Conservation (phyloP, 176 grass and related monocot species). For the Zizania latifolia region DNA sequence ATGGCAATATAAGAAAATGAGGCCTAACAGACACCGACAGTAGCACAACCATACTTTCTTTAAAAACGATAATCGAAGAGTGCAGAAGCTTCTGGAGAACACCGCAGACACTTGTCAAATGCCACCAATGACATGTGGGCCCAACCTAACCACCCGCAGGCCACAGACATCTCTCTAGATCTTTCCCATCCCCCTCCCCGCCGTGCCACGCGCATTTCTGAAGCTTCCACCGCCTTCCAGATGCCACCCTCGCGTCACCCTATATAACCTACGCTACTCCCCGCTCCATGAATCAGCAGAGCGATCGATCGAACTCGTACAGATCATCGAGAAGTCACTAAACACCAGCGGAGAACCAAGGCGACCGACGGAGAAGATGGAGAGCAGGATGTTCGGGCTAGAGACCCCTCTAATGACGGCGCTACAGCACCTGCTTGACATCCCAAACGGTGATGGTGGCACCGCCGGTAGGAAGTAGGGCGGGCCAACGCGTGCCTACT, state of each 20-base stretch:
- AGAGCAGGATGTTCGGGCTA: conserved; percentile 43
- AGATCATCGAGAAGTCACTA: not conserved
- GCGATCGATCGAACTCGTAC: not conserved
- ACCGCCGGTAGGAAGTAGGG: conserved; percentile 30
- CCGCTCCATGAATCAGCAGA: too few relatives aligned
- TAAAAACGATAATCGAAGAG: too few relatives aligned
- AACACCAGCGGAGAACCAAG: not conserved
- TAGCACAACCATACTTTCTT: too few relatives aligned
- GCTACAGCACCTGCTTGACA: conserved; percentile 56
- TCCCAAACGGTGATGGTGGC: conserved; percentile 40
- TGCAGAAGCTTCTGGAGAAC: too few relatives aligned
- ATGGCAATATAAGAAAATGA: too few relatives aligned
- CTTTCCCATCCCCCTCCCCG: not conserved
- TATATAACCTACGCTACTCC: not conserved
- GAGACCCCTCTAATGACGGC: conserved; percentile 55
- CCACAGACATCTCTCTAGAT: conserved; percentile 15
- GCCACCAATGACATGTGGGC: too few relatives aligned
- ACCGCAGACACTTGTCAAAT: too few relatives aligned
- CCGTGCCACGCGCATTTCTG: conserved; percentile 2
- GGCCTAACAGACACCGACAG: too few relatives aligned
- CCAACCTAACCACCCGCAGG: too few relatives aligned
- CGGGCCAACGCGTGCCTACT: conserved; percentile 47
- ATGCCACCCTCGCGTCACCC: not conserved
- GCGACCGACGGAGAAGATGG: too few relatives aligned
- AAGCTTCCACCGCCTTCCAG: conserved; percentile 50